Conservation (phyloP, 768 basidiomycete genomes). For the Atractiella rhizophila region DNA sequence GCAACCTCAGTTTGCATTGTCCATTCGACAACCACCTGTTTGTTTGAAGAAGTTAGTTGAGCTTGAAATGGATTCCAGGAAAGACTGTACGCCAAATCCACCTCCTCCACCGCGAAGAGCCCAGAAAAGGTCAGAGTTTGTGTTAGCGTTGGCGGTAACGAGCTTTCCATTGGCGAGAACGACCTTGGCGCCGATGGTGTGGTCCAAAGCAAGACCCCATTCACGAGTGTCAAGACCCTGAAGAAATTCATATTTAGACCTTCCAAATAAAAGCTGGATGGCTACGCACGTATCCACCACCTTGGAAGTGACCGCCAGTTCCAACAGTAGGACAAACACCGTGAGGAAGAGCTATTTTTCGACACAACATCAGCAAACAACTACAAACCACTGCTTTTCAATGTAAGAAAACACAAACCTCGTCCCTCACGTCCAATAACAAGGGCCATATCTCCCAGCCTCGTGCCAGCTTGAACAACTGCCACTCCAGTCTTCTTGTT, state of each 20-base stretch:
- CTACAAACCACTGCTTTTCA: too few species aligned
- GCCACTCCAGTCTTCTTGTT: slow-evolving; percentile 21
- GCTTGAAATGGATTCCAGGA: too few species aligned
- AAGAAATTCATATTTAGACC: too few species aligned
- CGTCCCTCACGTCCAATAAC: too few species aligned
- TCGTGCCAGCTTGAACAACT: slow-evolving; percentile 26
- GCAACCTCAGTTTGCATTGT: too few species aligned
- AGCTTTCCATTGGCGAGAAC: slow-evolving; percentile 17
- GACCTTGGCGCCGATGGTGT: slow-evolving; percentile 23
- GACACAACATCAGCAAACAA: too few species aligned
- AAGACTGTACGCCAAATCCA: neutral
- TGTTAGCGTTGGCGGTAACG: slow-evolving; percentile 20
- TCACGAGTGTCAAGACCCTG: slow-evolving; percentile 28
- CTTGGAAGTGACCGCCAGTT: slow-evolving; percentile 12
- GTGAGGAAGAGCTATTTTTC: slow-evolving; percentile 31
- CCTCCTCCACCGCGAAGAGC: slow-evolving; percentile 10
- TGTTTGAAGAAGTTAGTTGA: too few species aligned
- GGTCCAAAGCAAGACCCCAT: slow-evolving; percentile 33
- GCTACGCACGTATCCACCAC: too few species aligned
- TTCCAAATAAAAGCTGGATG: too few species aligned
- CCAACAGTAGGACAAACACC: slow-evolving; percentile 28
- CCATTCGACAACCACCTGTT: too few species aligned
- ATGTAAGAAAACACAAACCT: too few species aligned
- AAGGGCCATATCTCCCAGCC: slow-evolving; percentile 29
- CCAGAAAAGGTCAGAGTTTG: slow-evolving; percentile 32